Percentiles rank a stretch among this genome's conserved stretches.
phyloP scores from a whole-genome alignment of 23 red algal species.

The Cyanidium caldarium region DNA sequence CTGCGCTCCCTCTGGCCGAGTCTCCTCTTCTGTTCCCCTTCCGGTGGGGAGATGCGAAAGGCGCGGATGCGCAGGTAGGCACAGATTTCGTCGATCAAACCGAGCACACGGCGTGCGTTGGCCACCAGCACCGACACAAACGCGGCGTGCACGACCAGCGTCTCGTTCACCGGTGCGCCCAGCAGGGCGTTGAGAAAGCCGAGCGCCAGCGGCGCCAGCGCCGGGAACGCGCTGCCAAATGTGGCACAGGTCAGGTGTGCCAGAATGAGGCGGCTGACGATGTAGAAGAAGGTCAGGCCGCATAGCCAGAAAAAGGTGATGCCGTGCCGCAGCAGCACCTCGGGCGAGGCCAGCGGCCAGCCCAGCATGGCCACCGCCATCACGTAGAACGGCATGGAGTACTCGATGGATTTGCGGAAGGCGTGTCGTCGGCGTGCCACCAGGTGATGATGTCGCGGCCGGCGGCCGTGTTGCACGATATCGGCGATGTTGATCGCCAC shows the following conservation, averaged over 20 bases:
- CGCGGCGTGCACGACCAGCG: not conserved
- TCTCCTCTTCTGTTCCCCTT: too few relatives aligned
- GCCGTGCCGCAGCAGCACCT: not conserved
- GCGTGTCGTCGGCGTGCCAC: not conserved
- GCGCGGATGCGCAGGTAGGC: conserved; percentile 29
- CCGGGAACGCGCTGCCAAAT: conserved; percentile 26
- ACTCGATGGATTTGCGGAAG: not conserved
- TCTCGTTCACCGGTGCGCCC: not conserved
- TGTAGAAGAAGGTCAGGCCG: conserved; percentile 48
- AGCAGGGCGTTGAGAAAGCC: conserved; percentile 22
- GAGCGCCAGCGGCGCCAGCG: conserved; percentile 9
- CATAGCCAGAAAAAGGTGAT: conserved; percentile 30
- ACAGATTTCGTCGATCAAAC: conserved; percentile 35
- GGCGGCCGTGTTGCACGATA: conserved; percentile 13
- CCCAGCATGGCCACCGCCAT: conserved; percentile 10
- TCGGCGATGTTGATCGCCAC: conserved; percentile 17
- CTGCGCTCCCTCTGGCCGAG: too few relatives aligned
- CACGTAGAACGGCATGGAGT: conserved; percentile 9
- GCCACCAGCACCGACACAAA: conserved; percentile 7
- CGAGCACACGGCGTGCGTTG: not conserved
- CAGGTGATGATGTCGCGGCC: not conserved
- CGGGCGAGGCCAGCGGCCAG: conserved; percentile 24
- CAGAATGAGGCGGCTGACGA: conserved; percentile 60
- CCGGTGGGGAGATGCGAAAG: too few relatives aligned
- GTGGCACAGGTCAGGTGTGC: conserved; percentile 26